Evolutionary conservation across 768 basidiomycete genomes (phyloP).

Genomic region (Russula dissimulans): DNA sequence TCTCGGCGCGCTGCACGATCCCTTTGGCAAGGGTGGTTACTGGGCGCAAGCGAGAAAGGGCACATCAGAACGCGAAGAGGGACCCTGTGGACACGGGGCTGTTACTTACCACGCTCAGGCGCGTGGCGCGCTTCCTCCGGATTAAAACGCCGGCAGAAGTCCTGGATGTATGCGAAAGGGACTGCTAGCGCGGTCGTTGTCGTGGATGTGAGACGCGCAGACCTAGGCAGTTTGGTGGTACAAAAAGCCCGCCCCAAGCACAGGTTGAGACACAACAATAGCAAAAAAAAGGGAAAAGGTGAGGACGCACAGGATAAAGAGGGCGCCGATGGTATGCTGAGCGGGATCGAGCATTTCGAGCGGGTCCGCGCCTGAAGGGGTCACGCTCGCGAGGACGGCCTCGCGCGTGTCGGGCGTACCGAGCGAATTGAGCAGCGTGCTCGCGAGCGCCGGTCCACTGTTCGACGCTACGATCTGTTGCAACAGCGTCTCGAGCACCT

Average conservation of each 20-base stretch:
- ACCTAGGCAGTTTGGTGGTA: background rate
- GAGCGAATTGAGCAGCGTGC: background rate
- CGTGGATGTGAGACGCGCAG: slow-evolving; percentile 7
- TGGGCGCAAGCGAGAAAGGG: slow-evolving; percentile 25
- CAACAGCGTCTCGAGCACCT: slow-evolving; percentile 1
- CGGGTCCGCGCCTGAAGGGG: slow-evolving; percentile 6
- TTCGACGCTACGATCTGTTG: slow-evolving; percentile 6
- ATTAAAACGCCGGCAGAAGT: slow-evolving; percentile 56
- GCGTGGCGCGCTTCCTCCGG: slow-evolving; percentile 56
- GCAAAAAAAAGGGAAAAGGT: background rate
- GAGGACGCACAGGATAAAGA: slow-evolving; percentile 10
- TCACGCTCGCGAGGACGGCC: background rate
- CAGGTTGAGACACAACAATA: background rate
- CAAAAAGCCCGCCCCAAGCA: too few relatives aligned
- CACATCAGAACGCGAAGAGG: background rate
- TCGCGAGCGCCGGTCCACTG: background rate
- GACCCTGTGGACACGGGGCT: background rate
- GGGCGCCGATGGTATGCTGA: slow-evolving; percentile 8
- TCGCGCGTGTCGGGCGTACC: slow-evolving; percentile 6
- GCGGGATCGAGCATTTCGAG: slow-evolving; percentile 10
- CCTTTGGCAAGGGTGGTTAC: slow-evolving; percentile 60
- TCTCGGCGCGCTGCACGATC: slow-evolving; percentile 43
- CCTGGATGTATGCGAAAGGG: slow-evolving; percentile 26
- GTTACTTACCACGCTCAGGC: slow-evolving; percentile 53
- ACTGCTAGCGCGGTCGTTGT: background rate